phyloP scores from a whole-genome alignment of 2,329 filamentous ascomycete genomes.

The Ceratocystis papillata region DNA sequence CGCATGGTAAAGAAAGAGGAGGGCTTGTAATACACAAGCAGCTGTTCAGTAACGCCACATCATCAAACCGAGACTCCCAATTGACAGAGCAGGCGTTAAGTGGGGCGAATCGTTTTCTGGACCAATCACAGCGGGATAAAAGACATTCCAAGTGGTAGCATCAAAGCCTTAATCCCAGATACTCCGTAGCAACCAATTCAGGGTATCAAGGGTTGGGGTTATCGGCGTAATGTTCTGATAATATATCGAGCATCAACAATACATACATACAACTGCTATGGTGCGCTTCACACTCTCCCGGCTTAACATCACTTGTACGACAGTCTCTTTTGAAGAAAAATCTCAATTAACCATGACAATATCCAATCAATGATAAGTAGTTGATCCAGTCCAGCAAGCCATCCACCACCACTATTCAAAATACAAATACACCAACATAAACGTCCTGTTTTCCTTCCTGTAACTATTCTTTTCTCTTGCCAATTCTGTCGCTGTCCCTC shows the following conservation, averaged over 20 bases:
- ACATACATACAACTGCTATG: too few relatives aligned
- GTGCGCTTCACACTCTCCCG: too few relatives aligned
- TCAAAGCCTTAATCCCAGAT: not conserved
- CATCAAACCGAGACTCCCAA: not conserved
- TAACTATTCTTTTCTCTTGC: not conserved
- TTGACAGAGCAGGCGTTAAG: not conserved
- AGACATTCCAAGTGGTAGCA: not conserved
- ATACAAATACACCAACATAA: too few relatives aligned
- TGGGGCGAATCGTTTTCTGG: not conserved
- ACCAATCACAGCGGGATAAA: not conserved
- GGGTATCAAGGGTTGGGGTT: not conserved
- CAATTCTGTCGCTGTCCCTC: not conserved
- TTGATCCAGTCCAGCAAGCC: too few relatives aligned
- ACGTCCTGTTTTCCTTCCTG: too few relatives aligned
- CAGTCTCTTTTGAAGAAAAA: too few relatives aligned
- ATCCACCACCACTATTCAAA: too few relatives aligned
- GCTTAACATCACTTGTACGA: too few relatives aligned
- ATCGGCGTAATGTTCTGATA: not conserved
- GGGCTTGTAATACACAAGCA: not conserved
- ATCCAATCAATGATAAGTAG: not conserved
- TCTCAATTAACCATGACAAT: not conserved
- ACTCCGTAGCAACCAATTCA: not conserved
- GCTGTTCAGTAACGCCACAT: conserved; percentile 8
- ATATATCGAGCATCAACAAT: too few relatives aligned
- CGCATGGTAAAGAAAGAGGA: not conserved